Percentiles rank a stretch among this genome's conserved stretches.
phyloP scores from a whole-genome alignment of 495 filamentous ascomycete species.

The Aspergillus affinis region DNA sequence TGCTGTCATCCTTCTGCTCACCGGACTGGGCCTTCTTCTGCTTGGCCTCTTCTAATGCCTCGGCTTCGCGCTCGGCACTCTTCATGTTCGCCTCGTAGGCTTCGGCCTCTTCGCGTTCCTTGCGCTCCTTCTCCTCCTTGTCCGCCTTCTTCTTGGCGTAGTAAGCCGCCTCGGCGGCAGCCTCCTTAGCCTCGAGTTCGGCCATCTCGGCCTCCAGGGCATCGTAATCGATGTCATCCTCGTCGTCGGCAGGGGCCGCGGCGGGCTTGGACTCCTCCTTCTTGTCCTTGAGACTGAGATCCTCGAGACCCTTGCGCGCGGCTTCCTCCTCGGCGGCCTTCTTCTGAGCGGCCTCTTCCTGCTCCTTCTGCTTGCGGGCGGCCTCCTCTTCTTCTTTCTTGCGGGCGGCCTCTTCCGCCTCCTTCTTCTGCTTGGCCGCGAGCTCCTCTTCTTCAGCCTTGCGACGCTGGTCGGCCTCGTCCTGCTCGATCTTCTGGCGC shows the following conservation, averaged over 20 bases:
- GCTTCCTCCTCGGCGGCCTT: slow-evolving; percentile 32
- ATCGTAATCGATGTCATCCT: slow-evolving; percentile 54
- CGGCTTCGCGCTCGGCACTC: slow-evolving; percentile 56
- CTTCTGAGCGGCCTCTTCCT: slow-evolving; percentile 27
- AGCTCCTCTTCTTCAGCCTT: slow-evolving; percentile 49
- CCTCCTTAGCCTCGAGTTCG: slow-evolving; percentile 60
- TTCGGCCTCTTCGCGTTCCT: slow-evolving; percentile 52
- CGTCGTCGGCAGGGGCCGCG: slow-evolving; percentile 40
- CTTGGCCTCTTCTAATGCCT: slow-evolving; percentile 54
- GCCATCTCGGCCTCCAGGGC: slow-evolving; percentile 52
- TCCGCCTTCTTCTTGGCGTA: slow-evolving; percentile 59
- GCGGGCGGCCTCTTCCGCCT: slow-evolving; percentile 27
- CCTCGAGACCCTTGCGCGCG: slow-evolving; percentile 33
- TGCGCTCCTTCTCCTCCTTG: slow-evolving; percentile 61
- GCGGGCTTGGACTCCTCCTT: slow-evolving; percentile 36
- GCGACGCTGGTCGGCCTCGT: slow-evolving; percentile 52
- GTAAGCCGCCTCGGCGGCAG: slow-evolving; percentile 58
- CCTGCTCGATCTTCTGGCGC: slow-evolving; percentile 58
- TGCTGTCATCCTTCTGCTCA: slow-evolving; percentile 37
- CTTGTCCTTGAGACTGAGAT: slow-evolving; percentile 43
- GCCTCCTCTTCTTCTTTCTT: slow-evolving; percentile 31
- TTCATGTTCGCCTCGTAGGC: slow-evolving; percentile 55
- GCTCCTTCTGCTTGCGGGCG: slow-evolving; percentile 22
- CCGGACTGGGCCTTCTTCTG: slow-evolving; percentile 45
- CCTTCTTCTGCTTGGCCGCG: slow-evolving; percentile 43